These are phyloP conservation scores for Tuber calosporum DNA, from an alignment of 495 filamentous ascomycete species.

Conservation along the genomic window DNA sequence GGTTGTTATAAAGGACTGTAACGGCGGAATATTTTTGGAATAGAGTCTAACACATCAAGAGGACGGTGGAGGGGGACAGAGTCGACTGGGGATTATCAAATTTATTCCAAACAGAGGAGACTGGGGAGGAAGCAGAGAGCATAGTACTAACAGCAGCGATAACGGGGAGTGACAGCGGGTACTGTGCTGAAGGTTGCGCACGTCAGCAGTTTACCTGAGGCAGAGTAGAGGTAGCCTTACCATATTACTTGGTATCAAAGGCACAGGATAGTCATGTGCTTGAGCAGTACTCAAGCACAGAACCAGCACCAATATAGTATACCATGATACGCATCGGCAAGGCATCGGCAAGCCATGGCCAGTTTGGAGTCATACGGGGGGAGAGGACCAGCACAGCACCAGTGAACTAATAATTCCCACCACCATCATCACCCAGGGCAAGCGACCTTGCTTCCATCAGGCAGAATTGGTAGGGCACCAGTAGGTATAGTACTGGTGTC, in stretches of 20 bases:
- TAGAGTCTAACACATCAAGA: not conserved
- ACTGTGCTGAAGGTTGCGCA: not conserved
- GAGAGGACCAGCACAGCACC: constrained; percentile 1
- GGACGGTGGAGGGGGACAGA: not conserved
- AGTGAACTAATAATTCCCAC: not conserved
- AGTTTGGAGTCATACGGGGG: not conserved
- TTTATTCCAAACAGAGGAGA: no score
- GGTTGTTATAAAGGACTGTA: not conserved
- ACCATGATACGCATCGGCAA: not conserved
- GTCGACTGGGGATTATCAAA: no score
- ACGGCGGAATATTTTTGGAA: not conserved
- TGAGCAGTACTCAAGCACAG: not conserved
- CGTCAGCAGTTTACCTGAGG: not conserved
- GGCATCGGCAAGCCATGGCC: not conserved
- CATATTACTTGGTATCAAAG: not conserved
- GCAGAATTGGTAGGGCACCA: not conserved
- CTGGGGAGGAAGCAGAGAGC: not conserved
- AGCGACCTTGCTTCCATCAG: not conserved
- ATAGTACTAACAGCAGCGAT: not conserved
- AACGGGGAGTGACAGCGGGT: not conserved
- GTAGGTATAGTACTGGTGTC: not conserved
- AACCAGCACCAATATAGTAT: not conserved
- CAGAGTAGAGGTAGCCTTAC: not conserved
- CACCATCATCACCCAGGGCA: not conserved
- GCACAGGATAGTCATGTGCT: not conserved